phyloP scores from a whole-genome alignment of 129 eudicot genomes.

The Tagetes patula region DNA sequence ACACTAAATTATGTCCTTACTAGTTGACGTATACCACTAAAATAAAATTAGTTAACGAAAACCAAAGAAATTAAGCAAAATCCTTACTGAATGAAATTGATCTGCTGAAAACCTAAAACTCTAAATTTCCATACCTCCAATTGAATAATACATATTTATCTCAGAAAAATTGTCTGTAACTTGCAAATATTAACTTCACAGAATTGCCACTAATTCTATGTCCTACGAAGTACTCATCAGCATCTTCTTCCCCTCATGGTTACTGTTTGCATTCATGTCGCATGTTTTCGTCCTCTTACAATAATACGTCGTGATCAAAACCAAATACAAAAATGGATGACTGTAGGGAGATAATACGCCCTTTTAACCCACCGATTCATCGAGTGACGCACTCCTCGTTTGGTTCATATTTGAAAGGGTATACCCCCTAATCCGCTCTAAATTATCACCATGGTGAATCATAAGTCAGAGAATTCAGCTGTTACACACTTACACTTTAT shows the following conservation, averaged over 20 bases:
- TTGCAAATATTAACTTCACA: not conserved
- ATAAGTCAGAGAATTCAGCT: slow-evolving; percentile 12
- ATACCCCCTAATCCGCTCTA: not conserved
- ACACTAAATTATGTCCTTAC: not conserved
- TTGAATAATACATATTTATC: not conserved
- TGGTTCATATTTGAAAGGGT: not conserved
- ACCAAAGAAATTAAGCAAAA: not conserved
- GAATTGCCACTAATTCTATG: not conserved
- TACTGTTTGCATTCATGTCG: not conserved
- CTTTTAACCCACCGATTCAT: not conserved
- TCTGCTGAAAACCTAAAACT: not conserved
- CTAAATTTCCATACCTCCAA: not conserved
- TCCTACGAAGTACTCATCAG: slow-evolving; percentile 2
- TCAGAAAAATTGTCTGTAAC: not conserved
- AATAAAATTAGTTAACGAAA: not conserved
- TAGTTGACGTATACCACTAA: not conserved
- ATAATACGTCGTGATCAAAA: not conserved
- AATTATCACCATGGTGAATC: not conserved
- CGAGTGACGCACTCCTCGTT: not conserved
- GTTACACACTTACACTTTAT: not conserved
- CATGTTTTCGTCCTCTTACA: not conserved
- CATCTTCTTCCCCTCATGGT: not conserved
- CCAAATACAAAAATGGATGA: not conserved
- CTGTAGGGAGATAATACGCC: not conserved
- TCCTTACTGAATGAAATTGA: not conserved